Evolutionary conservation across 768 basidiomycete genomes (phyloP).

Genomic region (Mycena olivaceomarginata): DNA sequence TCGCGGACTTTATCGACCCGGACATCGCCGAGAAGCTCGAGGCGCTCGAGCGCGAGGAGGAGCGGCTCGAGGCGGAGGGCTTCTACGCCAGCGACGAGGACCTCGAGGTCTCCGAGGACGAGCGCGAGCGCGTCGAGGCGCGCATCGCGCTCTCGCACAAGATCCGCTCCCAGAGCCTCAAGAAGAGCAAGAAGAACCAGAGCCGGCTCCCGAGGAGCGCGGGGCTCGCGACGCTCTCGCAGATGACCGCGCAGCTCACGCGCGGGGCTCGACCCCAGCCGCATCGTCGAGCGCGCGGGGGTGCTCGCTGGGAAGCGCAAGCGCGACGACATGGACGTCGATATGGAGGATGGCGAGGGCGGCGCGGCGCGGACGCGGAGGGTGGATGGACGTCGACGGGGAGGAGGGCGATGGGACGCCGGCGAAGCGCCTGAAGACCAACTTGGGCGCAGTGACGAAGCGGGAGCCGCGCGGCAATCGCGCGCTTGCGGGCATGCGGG

Average conservation of each 20-base stretch:
- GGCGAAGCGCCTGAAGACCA: slow-evolving; percentile 78
- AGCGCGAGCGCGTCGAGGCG: slow-evolving; percentile 83
- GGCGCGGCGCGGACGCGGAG: slow-evolving; percentile 62
- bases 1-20: slow-evolving; percentile 98
- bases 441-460: slow-evolving; percentile 74
- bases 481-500: slow-evolving; percentile 86
- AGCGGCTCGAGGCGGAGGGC: slow-evolving; percentile 93
- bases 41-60: slow-evolving; percentile 97
- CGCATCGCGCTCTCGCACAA: slow-evolving; percentile 77
- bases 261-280: slow-evolving; percentile 93
- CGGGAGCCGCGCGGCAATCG: slow-evolving; percentile 83
- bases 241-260: slow-evolving; percentile 89
- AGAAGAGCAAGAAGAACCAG: slow-evolving; percentile 93
- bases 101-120: slow-evolving; percentile 80
- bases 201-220: slow-evolving; percentile 87
- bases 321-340: slow-evolving; percentile 77
- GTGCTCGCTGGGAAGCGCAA: slow-evolving; percentile 87
- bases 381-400: slow-evolving; percentile 73
- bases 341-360: slow-evolving; percentile 75
- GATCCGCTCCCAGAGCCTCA: slow-evolving; percentile 83
- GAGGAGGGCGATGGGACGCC: slow-evolving; percentile 68
- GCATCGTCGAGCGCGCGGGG: slow-evolving; percentile 92
- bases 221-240: slow-evolving; percentile 79
- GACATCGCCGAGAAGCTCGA: slow-evolving; percentile 98
- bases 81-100: slow-evolving; percentile 96